Evolutionary conservation across 2,329 filamentous ascomycete species (phyloP), one percentile per base, ranked within the genome.

Genomic region (Microascus cirrosus): DNA sequence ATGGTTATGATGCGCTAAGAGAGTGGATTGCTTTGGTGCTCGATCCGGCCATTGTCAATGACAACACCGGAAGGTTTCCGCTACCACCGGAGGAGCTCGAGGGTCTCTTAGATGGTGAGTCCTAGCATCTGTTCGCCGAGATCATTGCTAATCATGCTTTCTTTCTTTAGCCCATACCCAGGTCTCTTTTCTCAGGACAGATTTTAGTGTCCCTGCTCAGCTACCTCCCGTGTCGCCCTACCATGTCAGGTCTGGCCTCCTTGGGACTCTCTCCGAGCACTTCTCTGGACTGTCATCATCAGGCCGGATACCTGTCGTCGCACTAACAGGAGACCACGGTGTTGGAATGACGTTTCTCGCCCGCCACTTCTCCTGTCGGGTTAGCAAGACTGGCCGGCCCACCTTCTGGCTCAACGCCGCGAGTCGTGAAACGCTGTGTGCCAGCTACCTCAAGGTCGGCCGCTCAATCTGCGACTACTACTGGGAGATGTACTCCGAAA

Each of bases 391-490:
- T 34, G 35, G 56, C 56, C 50, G 56, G 25, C n/a, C 56, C 34
- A 35, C 53, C 50, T 58, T 53, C 56, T 58, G 50, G 50, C 56
- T 58, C 11, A 48, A 58, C 50, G 56, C 42, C 11, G 36, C 56
- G 22, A 53, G 45, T 22, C 56, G 56, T 36, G 56, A 58, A 36
- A 58, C 56, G 15, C 51, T 58, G 24, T 45, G 20, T 24, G 15
- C 52, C 3, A 58, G 56, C 56, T 58, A 53, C 56, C 56, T 58
- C 24, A 24, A 58, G 56, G 20, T 58, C 15, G 56, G 50, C 56
- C 32, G 56, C 13, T 8, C 15, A 2, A 48, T 58, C 18, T 32
- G 39, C 36, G 50, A 53, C 13, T 58, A 58, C 51, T 54, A 58
- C 50, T 58, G 56, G 56, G 48, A 51, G 10, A 54, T 48, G 35